phyloP scores from a whole-genome alignment of 176 grass and related monocot genomes.

The Cenchrus purpureus region DNA sequence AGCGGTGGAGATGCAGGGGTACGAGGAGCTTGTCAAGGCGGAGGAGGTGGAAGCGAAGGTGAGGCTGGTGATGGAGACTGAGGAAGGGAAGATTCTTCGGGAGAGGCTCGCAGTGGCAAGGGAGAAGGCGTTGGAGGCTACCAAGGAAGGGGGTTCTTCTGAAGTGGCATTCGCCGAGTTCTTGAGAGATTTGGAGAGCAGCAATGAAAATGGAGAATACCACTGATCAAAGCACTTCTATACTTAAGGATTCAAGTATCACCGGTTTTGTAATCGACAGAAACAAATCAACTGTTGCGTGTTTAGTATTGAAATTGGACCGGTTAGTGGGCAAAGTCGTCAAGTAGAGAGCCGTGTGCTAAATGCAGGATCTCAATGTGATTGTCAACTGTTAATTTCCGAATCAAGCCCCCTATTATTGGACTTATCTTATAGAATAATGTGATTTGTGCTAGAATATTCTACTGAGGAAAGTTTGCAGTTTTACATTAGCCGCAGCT shows the following conservation, averaged over 20 bases:
- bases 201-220: neutral
- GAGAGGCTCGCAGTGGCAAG: constrained; percentile 35
- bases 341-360: neutral
- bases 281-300: neutral
- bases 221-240: neutral
- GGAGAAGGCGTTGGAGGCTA: constrained; percentile 36
- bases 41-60: constrained; percentile 65
- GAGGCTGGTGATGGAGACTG: constrained; percentile 59
- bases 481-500: neutral
- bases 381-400: neutral
- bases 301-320: neutral
- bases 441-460: neutral
- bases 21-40: constrained; percentile 48
- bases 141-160: constrained; percentile 42
- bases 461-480: neutral
- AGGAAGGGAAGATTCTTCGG: constrained; percentile 43
- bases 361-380: neutral
- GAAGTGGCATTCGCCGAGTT: constrained; percentile 28
- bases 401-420: neutral
- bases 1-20: constrained; percentile 43
- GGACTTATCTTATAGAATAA: neutral
- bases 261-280: neutral
- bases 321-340: neutral
- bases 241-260: neutral
- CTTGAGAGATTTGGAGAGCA: constrained; percentile 32